Evolutionary conservation across 1,139 yeast genomes (phyloP).

Genomic region (Scheffersomyces segobiensis): DNA sequence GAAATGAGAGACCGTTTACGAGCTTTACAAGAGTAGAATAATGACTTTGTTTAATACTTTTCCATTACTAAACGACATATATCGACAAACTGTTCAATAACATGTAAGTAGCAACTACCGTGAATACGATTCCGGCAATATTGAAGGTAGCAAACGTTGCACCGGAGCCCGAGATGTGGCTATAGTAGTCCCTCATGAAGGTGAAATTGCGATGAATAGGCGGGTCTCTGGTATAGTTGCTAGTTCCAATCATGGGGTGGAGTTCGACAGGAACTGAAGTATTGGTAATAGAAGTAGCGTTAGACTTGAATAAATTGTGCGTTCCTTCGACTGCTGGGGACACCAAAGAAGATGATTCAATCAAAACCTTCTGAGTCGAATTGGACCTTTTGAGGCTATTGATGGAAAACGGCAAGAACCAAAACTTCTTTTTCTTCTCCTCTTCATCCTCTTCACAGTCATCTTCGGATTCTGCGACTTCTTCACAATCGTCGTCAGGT

Average conservation of each 20-base stretch:
- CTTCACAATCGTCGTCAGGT: conserved; percentile 2
- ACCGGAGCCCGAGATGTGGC: background rate
- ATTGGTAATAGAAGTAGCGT: background rate
- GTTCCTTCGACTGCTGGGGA: conserved; percentile 7
- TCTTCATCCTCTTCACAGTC: conserved; percentile 7
- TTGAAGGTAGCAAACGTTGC: background rate
- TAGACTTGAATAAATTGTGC: conserved; percentile 10
- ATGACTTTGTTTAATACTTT: background rate
- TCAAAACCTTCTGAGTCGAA: conserved; percentile 3
- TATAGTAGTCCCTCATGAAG: background rate
- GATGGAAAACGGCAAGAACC: conserved; percentile 14
- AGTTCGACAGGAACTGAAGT: background rate
- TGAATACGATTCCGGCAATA: background rate
- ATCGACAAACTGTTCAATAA: background rate
- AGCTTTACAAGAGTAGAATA: conserved; percentile 69
- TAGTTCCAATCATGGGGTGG: background rate
- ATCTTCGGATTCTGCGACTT: conserved; percentile 8
- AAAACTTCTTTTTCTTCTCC: conserved; percentile 4
- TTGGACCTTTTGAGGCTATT: background rate
- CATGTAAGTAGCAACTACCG: background rate
- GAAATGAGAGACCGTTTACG: conserved; percentile 87
- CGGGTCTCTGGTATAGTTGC: background rate
- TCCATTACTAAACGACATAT: background rate
- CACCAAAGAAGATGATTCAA: conserved; percentile 6
- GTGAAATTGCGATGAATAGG: background rate